Conservation (phyloP, 1,284 basidiomycete species). For the Schizophyllum commune region DNA sequence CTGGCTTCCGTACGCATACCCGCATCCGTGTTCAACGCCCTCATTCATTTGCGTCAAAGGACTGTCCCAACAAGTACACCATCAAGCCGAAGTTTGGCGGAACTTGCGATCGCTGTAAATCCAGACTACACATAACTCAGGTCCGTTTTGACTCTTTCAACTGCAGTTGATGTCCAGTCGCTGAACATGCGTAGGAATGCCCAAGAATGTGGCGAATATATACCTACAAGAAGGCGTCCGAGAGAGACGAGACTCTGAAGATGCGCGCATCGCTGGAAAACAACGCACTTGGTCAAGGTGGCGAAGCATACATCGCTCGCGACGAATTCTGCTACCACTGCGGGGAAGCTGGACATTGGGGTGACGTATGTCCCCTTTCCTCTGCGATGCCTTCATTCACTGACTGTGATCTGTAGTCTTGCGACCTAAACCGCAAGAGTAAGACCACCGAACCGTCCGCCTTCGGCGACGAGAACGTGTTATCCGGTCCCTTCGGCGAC, state of each 20-base stretch:
- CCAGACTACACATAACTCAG: conserved; percentile 57
- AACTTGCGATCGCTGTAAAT: conserved; percentile 75
- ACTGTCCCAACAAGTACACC: conserved; percentile 64
- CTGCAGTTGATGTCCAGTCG: not conserved
- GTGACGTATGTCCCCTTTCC: conserved; percentile 57
- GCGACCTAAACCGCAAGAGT: not conserved
- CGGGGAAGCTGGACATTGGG: conserved; percentile 71
- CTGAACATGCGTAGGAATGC: conserved; percentile 53
- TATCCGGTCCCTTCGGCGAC: not conserved
- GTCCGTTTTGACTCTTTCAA: conserved; percentile 32
- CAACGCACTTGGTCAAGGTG: conserved; percentile 56
- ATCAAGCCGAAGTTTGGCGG: conserved; percentile 25
- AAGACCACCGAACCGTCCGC: not conserved
- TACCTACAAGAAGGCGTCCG: conserved; percentile 58
- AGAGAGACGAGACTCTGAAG: conserved; percentile 41
- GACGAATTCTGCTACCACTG: conserved; percentile 90
- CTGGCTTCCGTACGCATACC: conserved; percentile 51
- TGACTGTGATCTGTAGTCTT: not conserved
- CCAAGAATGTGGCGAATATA: conserved; percentile 87
- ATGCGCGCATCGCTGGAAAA: conserved; percentile 40
- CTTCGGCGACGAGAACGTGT: not conserved
- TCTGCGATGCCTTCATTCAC: not conserved
- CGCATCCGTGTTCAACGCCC: not conserved
- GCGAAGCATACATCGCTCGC: conserved; percentile 65
- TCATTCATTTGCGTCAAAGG: conserved; percentile 29